Evolutionary conservation across 768 basidiomycete species (phyloP).

Genomic region (Hygrophorus russula): DNA sequence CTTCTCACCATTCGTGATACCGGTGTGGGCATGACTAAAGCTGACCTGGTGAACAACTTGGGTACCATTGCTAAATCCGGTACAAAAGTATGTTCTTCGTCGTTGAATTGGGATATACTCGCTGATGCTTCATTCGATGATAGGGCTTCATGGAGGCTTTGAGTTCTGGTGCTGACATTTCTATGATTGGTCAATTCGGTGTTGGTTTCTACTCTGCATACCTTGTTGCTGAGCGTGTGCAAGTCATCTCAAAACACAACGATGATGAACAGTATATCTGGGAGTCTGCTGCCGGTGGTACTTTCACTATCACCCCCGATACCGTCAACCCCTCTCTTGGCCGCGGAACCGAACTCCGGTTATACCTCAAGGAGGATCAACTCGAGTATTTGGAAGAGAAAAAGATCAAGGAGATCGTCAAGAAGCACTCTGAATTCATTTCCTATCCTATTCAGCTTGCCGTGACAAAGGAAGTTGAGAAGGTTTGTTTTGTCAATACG

Average conservation of each 20-base stretch:
- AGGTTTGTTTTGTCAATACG: slow-evolving; percentile 42
- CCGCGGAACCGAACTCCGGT: slow-evolving; percentile 87
- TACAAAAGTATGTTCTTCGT: slow-evolving; percentile 53
- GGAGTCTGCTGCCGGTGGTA: slow-evolving; percentile 99
- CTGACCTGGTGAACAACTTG: slow-evolving; percentile 98
- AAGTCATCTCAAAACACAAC: slow-evolving; percentile 99
- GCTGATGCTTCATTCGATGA: slow-evolving; percentile 4
- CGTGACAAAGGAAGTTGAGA: slow-evolving; percentile 98
- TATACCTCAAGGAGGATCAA: slow-evolving; percentile 97
- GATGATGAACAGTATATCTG: slow-evolving; percentile 99
- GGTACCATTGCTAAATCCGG: slow-evolving; percentile 94
- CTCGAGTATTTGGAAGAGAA: slow-evolving; percentile 99
- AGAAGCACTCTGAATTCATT: slow-evolving; percentile 99
- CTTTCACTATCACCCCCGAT: slow-evolving; percentile 96
- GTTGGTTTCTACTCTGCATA: slow-evolving; percentile 99
- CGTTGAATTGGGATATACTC: slow-evolving; percentile 5
- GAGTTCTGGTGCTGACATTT: slow-evolving; percentile 77
- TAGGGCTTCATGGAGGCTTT: slow-evolving; percentile 99
- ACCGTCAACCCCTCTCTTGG: slow-evolving; percentile 82
- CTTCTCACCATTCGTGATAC: slow-evolving; percentile 84
- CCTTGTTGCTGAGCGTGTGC: slow-evolving; percentile 97
- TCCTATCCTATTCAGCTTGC: slow-evolving; percentile 99
- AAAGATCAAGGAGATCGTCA: slow-evolving; percentile 98
- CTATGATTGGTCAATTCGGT: slow-evolving; percentile 99
- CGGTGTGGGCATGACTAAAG: slow-evolving; percentile 99